phyloP scores from a whole-genome alignment of 345 rosid genomes.

The Rubroshorea leprosula region DNA sequence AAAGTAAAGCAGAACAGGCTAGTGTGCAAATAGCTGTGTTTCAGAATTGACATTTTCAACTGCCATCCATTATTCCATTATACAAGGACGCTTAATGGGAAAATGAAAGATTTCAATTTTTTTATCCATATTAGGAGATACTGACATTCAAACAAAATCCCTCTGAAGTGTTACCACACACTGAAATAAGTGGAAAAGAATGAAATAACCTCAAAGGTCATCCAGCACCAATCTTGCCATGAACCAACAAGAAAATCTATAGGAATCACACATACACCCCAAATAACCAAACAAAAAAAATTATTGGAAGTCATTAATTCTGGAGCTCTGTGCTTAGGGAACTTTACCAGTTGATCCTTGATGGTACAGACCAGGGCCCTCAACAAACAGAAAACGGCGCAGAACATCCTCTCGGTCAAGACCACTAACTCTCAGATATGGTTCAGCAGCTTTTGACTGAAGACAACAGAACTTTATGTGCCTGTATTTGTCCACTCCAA shows the following conservation, averaged over 20 bases:
- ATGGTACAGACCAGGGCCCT: slow-evolving; percentile 75
- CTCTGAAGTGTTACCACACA: too few species aligned
- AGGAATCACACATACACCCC: neutral
- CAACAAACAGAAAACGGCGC: slow-evolving; percentile 71
- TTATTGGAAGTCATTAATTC: neutral
- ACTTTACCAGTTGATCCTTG: slow-evolving; percentile 82
- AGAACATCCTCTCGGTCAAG: slow-evolving; percentile 69
- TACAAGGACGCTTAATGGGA: too few species aligned
- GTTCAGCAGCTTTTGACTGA: slow-evolving; percentile 83
- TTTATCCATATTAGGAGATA: too few species aligned
- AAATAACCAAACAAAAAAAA: neutral
- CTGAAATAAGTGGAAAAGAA: too few species aligned
- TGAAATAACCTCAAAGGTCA: neutral
- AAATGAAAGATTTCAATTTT: too few species aligned
- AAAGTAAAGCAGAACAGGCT: too few species aligned
- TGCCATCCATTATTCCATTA: too few species aligned
- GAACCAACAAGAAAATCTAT: neutral
- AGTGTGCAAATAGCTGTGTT: too few species aligned
- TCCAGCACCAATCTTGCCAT: too few species aligned
- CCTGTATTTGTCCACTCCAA: slow-evolving; percentile 64
- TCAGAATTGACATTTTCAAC: neutral
- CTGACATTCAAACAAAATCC: neutral
- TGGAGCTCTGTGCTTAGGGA: neutral
- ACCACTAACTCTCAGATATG: slow-evolving; percentile 65
- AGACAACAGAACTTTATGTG: slow-evolving; percentile 94